Evolutionary conservation across 2,329 filamentous ascomycete genomes (phyloP), one percentile per base, ranked within the genome.

Genomic region (Neofusicoccum parvum): DNA sequence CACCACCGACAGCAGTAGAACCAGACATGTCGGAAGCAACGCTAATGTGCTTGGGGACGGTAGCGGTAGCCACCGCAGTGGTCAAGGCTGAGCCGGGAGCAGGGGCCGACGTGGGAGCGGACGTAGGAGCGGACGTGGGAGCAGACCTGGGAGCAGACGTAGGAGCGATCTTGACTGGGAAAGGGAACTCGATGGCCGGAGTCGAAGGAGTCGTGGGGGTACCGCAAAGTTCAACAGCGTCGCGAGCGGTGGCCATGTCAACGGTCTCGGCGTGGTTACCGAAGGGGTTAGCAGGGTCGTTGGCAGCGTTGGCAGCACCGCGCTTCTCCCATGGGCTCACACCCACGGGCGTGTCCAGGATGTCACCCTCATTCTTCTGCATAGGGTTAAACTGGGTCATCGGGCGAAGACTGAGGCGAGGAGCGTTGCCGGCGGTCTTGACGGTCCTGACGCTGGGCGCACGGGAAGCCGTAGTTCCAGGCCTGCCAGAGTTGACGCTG

Each of bases 361-460:
- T 48, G 15, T 60, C 56, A 11, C 56, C 27, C 27, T 60, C 56
- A 4, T 23, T 23, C 56, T 60, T 34, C 23, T 14, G 46, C 27
- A 48, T 60, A 9, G 56, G 56, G 27, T 60, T 60, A 79, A 97
- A 94, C 72, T 95, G 88, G 46, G 92, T 94, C 56, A 95, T 86
- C 2, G 93, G 93, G 58, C 92, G 90, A 63, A 97, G 84, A 73
- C 92, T 96, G 67, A 97, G 85, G 68, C 90, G 90, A n/a, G 93
- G 92, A 50, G 93, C 89, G 39, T 81, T 85, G 36, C 83, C 81
- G 68, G 76, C 80, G 68, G 81, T 85, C 70, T 76, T 81, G 64
- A 79, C 77, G 63, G 80, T 79, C 45, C 74, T 70, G 54, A 78
- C 70, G 70, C 78, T 80, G 32, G 81, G 76, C 20, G 46, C 17